phyloP scores from a whole-genome alignment of 2,329 filamentous ascomycete species.

The Drechslerella coelobrocha region DNA sequence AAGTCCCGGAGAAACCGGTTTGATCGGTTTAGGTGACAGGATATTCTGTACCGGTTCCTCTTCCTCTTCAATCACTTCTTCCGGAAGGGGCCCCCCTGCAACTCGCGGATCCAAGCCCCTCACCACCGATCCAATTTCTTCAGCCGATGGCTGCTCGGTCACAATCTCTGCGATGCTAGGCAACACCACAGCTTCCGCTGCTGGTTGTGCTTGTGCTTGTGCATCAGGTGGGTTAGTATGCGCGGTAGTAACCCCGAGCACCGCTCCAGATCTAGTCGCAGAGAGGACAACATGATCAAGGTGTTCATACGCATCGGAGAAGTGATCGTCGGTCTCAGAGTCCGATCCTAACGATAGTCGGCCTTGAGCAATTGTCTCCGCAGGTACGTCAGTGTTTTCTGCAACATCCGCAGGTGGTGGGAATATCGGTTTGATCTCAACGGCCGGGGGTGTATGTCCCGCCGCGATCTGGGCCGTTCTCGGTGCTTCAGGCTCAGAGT shows the following conservation, averaged over 20 bases:
- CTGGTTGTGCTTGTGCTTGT: slow-evolving; percentile 1
- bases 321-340: slow-evolving; percentile 42
- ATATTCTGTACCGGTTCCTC: slow-evolving; percentile 12
- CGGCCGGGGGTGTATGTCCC: slow-evolving; percentile 34
- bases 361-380: slow-evolving; percentile 36
- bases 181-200: slow-evolving; percentile 19
- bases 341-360: slow-evolving; percentile 25
- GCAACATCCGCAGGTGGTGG: slow-evolving; percentile 25
- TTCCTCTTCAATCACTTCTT: slow-evolving; percentile 25
- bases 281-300: slow-evolving; percentile 44
- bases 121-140: slow-evolving; percentile 9
- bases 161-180: slow-evolving; percentile 39
- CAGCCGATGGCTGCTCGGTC: slow-evolving; percentile 20
- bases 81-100: slow-evolving; percentile 21
- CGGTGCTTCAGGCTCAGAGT: slow-evolving; percentile 13
- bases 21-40: slow-evolving; percentile 40
- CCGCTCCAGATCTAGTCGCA: slow-evolving; percentile 34
- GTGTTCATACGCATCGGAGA: slow-evolving; percentile 47
- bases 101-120: slow-evolving; percentile 15
- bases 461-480: slow-evolving; percentile 29
- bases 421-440: slow-evolving; percentile 42
- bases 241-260: slow-evolving; percentile 31
- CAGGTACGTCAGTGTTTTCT: slow-evolving; percentile 17
- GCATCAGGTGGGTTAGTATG: slow-evolving; percentile 3
- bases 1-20: slow-evolving; percentile 32